Base-by-base conservation (phyloP, 352 stramenopile genomes). In the Globisporangium viniferum region DNA sequence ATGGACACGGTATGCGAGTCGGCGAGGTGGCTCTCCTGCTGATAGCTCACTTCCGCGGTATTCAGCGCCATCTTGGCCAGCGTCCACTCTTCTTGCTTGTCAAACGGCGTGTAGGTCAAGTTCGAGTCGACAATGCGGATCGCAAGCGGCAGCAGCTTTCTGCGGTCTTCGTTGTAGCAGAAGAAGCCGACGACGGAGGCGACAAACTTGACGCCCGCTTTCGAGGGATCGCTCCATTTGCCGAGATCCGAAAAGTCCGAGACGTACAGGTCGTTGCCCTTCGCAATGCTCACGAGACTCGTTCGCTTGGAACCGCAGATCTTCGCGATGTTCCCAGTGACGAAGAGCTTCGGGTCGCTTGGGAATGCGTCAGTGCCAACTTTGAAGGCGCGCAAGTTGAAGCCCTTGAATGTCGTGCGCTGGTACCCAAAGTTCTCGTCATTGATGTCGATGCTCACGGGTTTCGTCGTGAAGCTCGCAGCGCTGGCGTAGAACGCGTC, bases 81-180 rank as follows among this genome's bases (percentile, higher is more conserved):
- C 51, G 49, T 56, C 49, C 49, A 56, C n/a, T 56, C 49, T 24
- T 56, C 49, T 0, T 8, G 8, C 2, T 33, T 56, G 51, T 86
- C 80, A 27, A 77, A 78, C 7, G 76, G 76, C 51, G 80, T 79
- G 75, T 89, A 89, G 27, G 75, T 76, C 35, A 89, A 44, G 1
- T 55, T 60, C 0, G 76, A 76, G 65, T 85, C 75, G n/a, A 82
- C 59, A 1, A 85, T 61, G 18, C 59, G 68, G 63, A 86, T 87
- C 56, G 78, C 71, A 10, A 87, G 62, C 20, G 80, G 77, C 65
- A 82, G 53, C 31, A 89, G 72, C 51, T 76, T 57, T n/a, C 29
- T n/a, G 8, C 67, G 27, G n/a, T 64, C 65, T 8, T 54, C 31
- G 35, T 74, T 72, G 61, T 74, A 79, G 67, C 75, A 85, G 41